phyloP scores from a whole-genome alignment of 352 stramenopile genomes.

The Saprolegnia parasitica region DNA sequence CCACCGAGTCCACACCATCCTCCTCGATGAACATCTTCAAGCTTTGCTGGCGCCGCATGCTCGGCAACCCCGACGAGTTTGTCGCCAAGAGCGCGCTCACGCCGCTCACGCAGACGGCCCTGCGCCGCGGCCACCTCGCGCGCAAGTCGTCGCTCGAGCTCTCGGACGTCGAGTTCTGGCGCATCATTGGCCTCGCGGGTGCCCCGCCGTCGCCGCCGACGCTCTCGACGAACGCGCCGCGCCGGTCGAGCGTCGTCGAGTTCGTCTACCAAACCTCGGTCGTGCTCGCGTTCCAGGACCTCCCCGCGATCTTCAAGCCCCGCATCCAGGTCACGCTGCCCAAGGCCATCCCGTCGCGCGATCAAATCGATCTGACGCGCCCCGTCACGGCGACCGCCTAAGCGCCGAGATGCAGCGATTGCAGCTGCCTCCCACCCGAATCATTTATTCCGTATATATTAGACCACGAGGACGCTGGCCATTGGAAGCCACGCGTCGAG shows the following conservation, averaged over 20 bases:
- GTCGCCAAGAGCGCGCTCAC: constrained; percentile 12
- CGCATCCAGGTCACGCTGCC: constrained; percentile 1
- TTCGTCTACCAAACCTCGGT: constrained; percentile 9
- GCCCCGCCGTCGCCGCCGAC: background rate
- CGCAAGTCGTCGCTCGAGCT: background rate
- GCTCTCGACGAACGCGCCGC: background rate
- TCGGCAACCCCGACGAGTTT: background rate
- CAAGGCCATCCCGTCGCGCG: no score
- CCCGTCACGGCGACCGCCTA: no score
- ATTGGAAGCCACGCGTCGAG: no score
- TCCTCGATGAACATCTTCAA: constrained; percentile 12
- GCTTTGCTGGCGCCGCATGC: background rate
- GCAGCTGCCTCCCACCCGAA: no score
- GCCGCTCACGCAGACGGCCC: constrained; percentile 9
- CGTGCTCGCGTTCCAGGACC: constrained; percentile 8
- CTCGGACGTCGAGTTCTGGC: constrained; percentile 10
- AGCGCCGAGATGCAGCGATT: no score
- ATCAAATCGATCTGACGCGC: background rate
- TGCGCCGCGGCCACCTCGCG: constrained; percentile 1
- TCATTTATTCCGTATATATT: no score
- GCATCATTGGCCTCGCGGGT: background rate
- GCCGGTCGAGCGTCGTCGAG: background rate
- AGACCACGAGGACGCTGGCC: no score
- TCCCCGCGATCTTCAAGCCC: constrained; percentile 8
- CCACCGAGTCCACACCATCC: background rate